Evolutionary conservation across 495 filamentous ascomycete genomes (phyloP), one percentile per base, ranked within the genome.

Genomic region (Penicillium robsamsonii): DNA sequence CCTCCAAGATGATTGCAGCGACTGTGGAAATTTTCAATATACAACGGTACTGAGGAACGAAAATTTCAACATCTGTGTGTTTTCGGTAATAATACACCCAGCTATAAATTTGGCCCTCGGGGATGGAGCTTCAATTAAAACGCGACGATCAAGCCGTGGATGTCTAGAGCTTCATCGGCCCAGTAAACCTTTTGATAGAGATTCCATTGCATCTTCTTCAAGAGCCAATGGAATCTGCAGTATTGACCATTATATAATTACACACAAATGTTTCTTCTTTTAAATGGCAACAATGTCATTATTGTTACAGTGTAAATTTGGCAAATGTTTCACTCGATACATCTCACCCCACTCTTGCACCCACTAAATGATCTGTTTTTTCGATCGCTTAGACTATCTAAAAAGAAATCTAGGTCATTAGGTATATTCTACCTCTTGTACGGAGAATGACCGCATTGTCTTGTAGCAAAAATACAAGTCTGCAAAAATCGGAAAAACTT

Each of bases 261-360:
- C 5, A 43, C 41, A 12, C 18, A 42, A 42, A 11, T 22, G 13
- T 17, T 17, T 17, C 5, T 11, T 11, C 29, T 30, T 27, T 17
- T n/a, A 5, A 46, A 46, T 56, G 45, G 45, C 45, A 56, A 48
- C 33, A 48, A 46, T 38, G 31, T 20, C 8, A 41, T 55, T 46
- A 37, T 40, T 11, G 29, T 46, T 46, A 54, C 51, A 44, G 17
- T 20, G 59, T 61, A 67, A 58, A 40, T 5, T 57, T 37, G 31
- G 30, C 18, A 57, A 33, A 42, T 58, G 64, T 67, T 67, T 67
- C 64, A 20, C 44, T 44, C 60, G 46, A 47, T 51, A 52, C 50
- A 43, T 27, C 44, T 50, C 46, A 25, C 64, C 61, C 64, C 64
- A 67, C 62, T 55, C 5, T 15, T 42, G 38, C 20, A 52, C 27